A percentile compares a stretch with the other conserved stretches of the same genome.
These are phyloP conservation scores for Myxozyma geophila DNA, from an alignment of 805 yeast species.

Conservation along the genomic window DNA sequence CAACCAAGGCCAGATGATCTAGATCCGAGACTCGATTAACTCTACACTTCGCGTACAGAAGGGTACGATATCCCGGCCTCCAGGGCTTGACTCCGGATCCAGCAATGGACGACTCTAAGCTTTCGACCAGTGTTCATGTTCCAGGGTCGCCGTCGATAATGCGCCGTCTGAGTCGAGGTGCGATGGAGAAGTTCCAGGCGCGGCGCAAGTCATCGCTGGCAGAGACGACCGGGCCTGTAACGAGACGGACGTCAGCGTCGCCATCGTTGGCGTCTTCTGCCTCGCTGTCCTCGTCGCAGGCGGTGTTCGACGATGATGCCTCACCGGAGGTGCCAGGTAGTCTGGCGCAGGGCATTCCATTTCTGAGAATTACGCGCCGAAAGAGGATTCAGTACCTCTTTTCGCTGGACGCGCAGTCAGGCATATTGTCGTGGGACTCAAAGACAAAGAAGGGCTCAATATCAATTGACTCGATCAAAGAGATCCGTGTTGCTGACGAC, in stretches of 20 bases:
- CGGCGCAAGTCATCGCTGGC: conserved; percentile 11
- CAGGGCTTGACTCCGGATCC: background rate
- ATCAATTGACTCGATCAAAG: conserved; percentile 65
- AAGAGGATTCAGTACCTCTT: conserved; percentile 65
- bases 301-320: conserved; percentile 25
- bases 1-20: too few species aligned
- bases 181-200: conserved; percentile 27
- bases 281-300: background rate
- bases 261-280: background rate
- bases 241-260: conserved; percentile 11
- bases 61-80: background rate
- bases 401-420: conserved; percentile 58
- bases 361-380: conserved; percentile 71
- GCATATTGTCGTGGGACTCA: conserved; percentile 62
- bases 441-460: conserved; percentile 46
- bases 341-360: conserved; percentile 62
- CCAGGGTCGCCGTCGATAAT: conserved; percentile 22
- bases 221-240: conserved; percentile 13
- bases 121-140: background rate
- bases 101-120: conserved; percentile 8
- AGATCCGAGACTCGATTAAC: too few species aligned
- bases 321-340: conserved; percentile 52
- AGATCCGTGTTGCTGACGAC: conserved; percentile 64
- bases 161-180: conserved; percentile 37
- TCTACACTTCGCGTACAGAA: background rate